Base-by-base conservation (phyloP, 441 rosid genomes). In the Breynia disticha region DNA sequence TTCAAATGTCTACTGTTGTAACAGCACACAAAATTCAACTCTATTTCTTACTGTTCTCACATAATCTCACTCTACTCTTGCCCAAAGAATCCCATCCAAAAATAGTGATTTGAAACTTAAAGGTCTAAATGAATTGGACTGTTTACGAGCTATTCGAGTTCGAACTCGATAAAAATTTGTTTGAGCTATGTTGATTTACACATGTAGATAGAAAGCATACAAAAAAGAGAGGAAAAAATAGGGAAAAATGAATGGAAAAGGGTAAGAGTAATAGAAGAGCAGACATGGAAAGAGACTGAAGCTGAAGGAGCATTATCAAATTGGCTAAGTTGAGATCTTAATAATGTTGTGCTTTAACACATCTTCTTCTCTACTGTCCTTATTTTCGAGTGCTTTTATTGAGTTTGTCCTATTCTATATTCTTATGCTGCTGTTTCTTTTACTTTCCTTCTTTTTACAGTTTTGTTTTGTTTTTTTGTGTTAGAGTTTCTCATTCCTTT, bases 261-360 rank as follows among this genome's bases (percentile, higher is more conserved):
- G 16, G 28, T 3, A 32, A 7, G 5, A n/a, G 15, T 7, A 8
- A 37, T n/a, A 9, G 2, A 4, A 24, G 17, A 28, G 53, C 64
- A 62, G 71, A 69, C 71, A 72, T 48, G 55, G 80, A 76, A 67
- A 76, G 65, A 21, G 72, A 70, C 77, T 4, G 14, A 53, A 72
- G 62, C 63, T 51, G 22, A 61, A 65, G 54, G 11, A 37, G 47
- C 70, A 58, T 44, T 60, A 52, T 61, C 65, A 67, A 61, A 38
- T 66, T 66, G 65, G 55, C 38, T 49, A 46, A 57, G 18, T 64
- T 20, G 62, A 67, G 56, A 70, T 65, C 65, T 60, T 57, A 72
- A 67, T 67, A 67, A 67, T 67, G 62, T 65, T 58, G 7, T 39
- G 46, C 48, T 44, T 61, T 49, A 50, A 43, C 57, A n/a, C n/a